Conservation (phyloP, 1,139 yeast genomes). For the Yamadazyma triangularis region DNA sequence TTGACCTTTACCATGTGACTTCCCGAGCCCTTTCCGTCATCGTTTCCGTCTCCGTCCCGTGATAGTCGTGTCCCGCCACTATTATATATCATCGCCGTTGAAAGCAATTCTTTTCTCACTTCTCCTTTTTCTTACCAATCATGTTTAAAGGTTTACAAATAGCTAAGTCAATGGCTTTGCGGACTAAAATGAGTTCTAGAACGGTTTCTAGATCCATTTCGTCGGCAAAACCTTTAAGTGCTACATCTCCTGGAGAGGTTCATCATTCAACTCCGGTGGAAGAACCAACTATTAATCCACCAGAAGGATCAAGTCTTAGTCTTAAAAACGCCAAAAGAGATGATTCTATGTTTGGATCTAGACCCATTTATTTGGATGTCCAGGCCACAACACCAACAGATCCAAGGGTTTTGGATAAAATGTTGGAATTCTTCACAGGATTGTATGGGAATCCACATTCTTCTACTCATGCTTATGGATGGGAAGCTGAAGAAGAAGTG, state of each 20-base stretch:
- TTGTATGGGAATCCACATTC: conserved; percentile 97
- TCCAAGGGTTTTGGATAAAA: conserved; percentile 91
- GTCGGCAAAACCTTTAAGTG: conserved; percentile 9
- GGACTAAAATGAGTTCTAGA: conserved; percentile 1
- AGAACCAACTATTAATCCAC: conserved; percentile 23
- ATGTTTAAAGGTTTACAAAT: no score
- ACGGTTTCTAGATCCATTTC: background rate
- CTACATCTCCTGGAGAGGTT: conserved; percentile 8
- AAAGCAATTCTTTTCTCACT: no score
- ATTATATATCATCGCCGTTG: no score
- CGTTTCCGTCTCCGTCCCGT: no score
- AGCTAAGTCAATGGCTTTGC: no score
- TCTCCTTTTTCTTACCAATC: no score
- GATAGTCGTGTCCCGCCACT: no score
- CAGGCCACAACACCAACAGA: conserved; percentile 99
- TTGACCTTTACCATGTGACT: no score
- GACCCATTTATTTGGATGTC: conserved; percentile 92
- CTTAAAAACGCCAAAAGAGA: conserved; percentile 45
- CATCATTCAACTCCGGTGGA: conserved; percentile 12
- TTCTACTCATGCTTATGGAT: conserved; percentile 95
- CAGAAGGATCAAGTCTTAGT: conserved; percentile 41
- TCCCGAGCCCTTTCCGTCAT: no score
- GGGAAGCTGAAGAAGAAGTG: conserved; percentile 96
- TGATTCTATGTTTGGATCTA: conserved; percentile 51
- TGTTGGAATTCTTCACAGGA: conserved; percentile 91